Evolutionary conservation across 2,329 filamentous ascomycete species (phyloP).

Genomic region (Niveomyces coronatus): DNA sequence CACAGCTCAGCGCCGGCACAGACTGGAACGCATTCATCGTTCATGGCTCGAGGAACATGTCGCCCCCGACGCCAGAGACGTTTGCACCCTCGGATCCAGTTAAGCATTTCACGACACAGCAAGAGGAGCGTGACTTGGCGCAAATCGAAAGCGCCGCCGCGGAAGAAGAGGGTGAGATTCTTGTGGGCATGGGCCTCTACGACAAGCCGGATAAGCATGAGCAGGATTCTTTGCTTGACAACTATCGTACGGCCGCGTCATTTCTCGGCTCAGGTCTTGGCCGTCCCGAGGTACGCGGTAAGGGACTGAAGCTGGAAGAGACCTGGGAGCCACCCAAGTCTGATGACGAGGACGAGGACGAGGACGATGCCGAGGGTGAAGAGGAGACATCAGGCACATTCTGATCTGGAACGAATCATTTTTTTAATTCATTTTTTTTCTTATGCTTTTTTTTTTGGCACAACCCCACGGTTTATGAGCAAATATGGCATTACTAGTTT

Average conservation of each 20-base stretch:
- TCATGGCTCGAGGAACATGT: constrained; percentile 36
- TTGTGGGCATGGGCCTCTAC: constrained; percentile 77
- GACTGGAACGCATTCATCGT: constrained; percentile 38
- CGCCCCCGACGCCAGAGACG: constrained; percentile 50
- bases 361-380: constrained; percentile 33
- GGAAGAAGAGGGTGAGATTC: constrained; percentile 56
- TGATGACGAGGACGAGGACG: constrained; percentile 46
- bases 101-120: too few relatives aligned
- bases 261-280: constrained; percentile 42
- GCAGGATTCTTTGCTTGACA: constrained; percentile 39
- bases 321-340: constrained; percentile 62
- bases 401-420: constrained; percentile 8
- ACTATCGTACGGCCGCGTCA: constrained; percentile 43
- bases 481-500: not conserved
- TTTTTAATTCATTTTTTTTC: constrained; percentile 1
- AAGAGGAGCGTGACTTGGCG: constrained; percentile 33
- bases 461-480: too few relatives aligned
- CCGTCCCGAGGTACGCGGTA: constrained; percentile 43
- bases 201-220: constrained; percentile 53
- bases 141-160: constrained; percentile 40
- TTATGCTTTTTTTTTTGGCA: constrained; percentile 3
- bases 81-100: constrained; percentile 43
- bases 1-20: constrained; percentile 3
- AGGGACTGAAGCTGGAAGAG: constrained; percentile 72
- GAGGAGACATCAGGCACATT: constrained; percentile 28